phyloP scores from a whole-genome alignment of 257 asterid species.

The Prunella vulgaris region DNA sequence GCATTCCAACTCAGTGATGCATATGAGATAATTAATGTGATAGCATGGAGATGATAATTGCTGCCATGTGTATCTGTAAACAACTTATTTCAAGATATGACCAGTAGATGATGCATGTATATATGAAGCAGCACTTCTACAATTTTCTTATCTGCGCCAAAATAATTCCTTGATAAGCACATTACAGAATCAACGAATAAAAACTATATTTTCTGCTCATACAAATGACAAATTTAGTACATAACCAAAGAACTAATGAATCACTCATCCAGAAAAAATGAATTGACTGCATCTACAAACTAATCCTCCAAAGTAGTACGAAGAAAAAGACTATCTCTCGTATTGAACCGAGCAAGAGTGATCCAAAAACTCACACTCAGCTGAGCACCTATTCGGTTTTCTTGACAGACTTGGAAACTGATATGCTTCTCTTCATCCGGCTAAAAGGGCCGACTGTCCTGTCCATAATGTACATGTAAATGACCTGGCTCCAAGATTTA shows the following conservation, averaged over 20 bases:
- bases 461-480: slow-evolving; percentile 73
- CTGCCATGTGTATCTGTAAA: background rate
- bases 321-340: slow-evolving; percentile 9
- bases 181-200: background rate
- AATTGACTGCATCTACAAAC: slow-evolving; percentile 11
- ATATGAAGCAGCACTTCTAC: background rate
- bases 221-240: background rate
- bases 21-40: background rate
- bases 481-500: slow-evolving; percentile 88
- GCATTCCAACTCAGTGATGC: background rate
- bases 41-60: background rate
- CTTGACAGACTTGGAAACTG: slow-evolving; percentile 29
- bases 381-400: slow-evolving; percentile 45
- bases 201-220: background rate
- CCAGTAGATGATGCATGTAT: background rate
- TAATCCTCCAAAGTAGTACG: slow-evolving; percentile 15
- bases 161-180: background rate
- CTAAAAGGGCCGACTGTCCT: slow-evolving; percentile 79
- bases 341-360: background rate
- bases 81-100: background rate
- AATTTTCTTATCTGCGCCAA: background rate
- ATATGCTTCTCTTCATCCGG: slow-evolving; percentile 76
- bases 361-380: slow-evolving; percentile 8
- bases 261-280: slow-evolving; percentile 9
- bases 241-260: slow-evolving; percentile 9